Evolutionary conservation across 768 basidiomycete genomes (phyloP).

Genomic region (Leccinum obscurum): DNA sequence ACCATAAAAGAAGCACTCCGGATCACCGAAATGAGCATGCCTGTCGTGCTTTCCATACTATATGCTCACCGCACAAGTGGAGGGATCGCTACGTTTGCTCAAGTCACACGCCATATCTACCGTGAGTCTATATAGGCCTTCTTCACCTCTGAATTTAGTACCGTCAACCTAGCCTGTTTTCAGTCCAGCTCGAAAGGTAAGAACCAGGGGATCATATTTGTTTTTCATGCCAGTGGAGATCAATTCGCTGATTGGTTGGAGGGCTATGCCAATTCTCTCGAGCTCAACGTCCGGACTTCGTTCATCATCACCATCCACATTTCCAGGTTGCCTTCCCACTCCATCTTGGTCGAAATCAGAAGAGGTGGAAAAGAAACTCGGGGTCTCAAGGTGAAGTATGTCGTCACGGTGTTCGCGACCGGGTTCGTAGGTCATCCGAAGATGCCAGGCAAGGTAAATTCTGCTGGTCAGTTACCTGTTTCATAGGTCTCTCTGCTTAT

Average conservation of each 20-base stretch:
- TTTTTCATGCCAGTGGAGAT: neutral
- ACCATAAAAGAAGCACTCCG: no score
- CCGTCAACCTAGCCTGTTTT: conserved; percentile 46
- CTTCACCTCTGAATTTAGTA: conserved; percentile 33
- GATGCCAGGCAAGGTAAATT: conserved; percentile 45
- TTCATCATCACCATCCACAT: conserved; percentile 36
- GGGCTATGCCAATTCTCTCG: conserved; percentile 55
- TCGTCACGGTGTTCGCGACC: conserved; percentile 49
- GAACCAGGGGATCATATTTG: neutral
- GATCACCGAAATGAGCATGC: no score
- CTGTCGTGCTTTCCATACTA: no score
- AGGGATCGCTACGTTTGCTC: conserved; percentile 59
- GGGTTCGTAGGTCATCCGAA: conserved; percentile 49
- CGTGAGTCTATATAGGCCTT: conserved; percentile 33
- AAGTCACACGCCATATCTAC: conserved; percentile 56
- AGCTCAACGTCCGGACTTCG: conserved; percentile 64
- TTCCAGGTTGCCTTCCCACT: no score
- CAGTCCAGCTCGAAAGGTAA: conserved; percentile 50
- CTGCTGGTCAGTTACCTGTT: neutral
- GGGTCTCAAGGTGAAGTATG: conserved; percentile 44
- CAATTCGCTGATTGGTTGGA: conserved; percentile 71
- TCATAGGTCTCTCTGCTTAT: neutral
- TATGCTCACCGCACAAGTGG: conserved; percentile 36
- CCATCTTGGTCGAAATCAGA: conserved; percentile 38
- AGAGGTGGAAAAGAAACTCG: conserved; percentile 34